Evolutionary conservation across 2,329 filamentous ascomycete genomes (phyloP), one percentile per base, ranked within the genome.

Genomic region (Diaporthe citri): DNA sequence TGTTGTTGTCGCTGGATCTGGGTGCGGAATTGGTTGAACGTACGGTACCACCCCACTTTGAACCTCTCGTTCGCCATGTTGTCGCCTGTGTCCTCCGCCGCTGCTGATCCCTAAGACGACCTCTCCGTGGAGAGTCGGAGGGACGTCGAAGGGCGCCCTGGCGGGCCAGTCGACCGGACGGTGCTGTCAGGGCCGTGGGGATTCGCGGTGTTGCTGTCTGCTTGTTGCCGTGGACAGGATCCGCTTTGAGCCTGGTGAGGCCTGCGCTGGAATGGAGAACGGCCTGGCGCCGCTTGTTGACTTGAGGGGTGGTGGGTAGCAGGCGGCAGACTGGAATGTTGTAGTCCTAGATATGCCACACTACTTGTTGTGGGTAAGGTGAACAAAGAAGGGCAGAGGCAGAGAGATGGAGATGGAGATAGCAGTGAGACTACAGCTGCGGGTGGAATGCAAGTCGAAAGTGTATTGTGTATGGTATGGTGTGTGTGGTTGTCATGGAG

Each of bases 31-130:
- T 55, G n/a, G n/a, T n/a, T 3, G 13, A 9, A 87, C 87, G 80
- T 80, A 88, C 87, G 84, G 80, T 87, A 86, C 87, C 87, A 89
- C 77, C 87, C 87, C 76, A 87, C 79, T 78, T 86, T 85, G 74
- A 88, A 85, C 74, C 77, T 78, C 79, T 83, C 76, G 82, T 80
- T 79, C 28, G 72, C 67, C 75, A 76, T 76, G 25, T 69, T 74
- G 67, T 48, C 39, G 36, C 43, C 46, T 56, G 36, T 55, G 70
- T 20, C 70, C 57, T 46, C 51, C 60, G 52, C 70, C 17, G 46
- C 28, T 57, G 57, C 25, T 60, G 22, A 41, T 69, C 72, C 72
- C 72, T 72, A 72, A n/a, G 60, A 69, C 75, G 75, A 74, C 75
- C 72, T 76, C 75, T 76, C 75, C 72, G 75, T 74, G 72, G 72